Conservation (phyloP, 192 early-diverging fungal species). For the Backusella liffmaniae region DNA sequence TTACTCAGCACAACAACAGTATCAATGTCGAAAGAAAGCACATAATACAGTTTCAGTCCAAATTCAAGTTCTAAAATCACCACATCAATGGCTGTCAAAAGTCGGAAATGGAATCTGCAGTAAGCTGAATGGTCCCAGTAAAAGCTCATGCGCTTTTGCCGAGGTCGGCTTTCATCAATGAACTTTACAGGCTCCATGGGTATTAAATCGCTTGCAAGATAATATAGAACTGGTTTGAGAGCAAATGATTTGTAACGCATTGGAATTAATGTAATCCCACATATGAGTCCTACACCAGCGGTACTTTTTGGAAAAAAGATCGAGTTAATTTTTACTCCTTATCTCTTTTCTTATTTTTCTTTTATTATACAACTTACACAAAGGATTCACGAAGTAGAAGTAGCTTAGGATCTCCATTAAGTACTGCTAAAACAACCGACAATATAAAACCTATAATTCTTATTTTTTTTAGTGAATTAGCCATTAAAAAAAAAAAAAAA, state of each 20-base stretch:
- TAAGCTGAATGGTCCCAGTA: constrained; percentile 38
- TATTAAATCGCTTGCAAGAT: constrained; percentile 37
- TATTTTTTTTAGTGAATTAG: constrained; percentile 2
- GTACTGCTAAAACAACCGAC: constrained; percentile 39
- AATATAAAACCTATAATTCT: constrained; percentile 35
- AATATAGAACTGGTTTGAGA: constrained; percentile 38
- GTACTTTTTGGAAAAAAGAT: constrained; percentile 21
- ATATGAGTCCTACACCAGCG: constrained; percentile 33
- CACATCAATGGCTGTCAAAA: constrained; percentile 35
- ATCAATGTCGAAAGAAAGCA: constrained; percentile 32
- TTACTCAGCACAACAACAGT: constrained; percentile 30
- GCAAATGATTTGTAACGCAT: constrained; percentile 34
- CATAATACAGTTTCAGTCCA: constrained; percentile 35
- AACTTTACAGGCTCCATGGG: constrained; percentile 23
- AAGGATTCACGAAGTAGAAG: constrained; percentile 46
- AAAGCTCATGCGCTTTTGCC: constrained; percentile 27
- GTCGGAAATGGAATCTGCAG: constrained; percentile 35
- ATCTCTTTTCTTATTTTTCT: neutral
- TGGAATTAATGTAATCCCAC: constrained; percentile 43
- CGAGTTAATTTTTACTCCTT: neutral
- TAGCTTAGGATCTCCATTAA: constrained; percentile 39
- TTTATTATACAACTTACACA: constrained; percentile 24
- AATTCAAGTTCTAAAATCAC: constrained; percentile 32
- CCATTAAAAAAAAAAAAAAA: neutral
- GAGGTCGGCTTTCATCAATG: constrained; percentile 2